A percentile compares a stretch with the other conserved stretches of the same genome.
Evolutionary conservation across 1,284 basidiomycete species (phyloP).

Genomic region (Kwoniella shivajii): DNA sequence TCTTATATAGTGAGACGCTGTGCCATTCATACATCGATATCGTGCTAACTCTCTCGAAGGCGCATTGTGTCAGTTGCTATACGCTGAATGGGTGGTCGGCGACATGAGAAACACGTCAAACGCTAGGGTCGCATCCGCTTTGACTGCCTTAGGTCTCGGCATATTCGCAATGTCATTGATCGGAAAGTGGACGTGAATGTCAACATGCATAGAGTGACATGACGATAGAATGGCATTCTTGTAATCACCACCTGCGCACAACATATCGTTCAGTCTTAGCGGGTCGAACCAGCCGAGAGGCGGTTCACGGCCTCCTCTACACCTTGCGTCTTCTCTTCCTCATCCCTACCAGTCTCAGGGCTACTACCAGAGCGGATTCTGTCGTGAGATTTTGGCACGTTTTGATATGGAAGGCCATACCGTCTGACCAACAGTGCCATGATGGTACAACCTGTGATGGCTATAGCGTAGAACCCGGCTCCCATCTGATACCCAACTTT

Average conservation of each 20-base stretch:
- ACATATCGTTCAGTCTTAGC: too few species aligned
- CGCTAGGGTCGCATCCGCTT: neutral
- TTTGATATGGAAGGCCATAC: slow-evolving; percentile 7
- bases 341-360: too few species aligned
- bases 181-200: slow-evolving; percentile 10
- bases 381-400: slow-evolving; percentile 1
- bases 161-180: slow-evolving; percentile 15
- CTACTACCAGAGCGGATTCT: too few species aligned
- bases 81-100: slow-evolving; percentile 12
- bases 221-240: neutral
- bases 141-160: slow-evolving; percentile 3
- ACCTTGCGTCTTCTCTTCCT: neutral
- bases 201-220: neutral
- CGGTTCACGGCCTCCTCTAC: too few species aligned
- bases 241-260: too few species aligned
- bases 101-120: slow-evolving; percentile 14
- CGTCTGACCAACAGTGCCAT: neutral
- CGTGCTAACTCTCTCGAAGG: neutral
- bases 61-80: slow-evolving; percentile 12
- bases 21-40: neutral
- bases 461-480: slow-evolving; percentile 9
- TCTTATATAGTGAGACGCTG: slow-evolving; percentile 19
- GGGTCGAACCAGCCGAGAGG: too few species aligned
- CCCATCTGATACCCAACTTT: slow-evolving; percentile 14
- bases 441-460: neutral